phyloP scores from a whole-genome alignment of 108 stramenopile species.

The Cafeteria roenbergensis region DNA sequence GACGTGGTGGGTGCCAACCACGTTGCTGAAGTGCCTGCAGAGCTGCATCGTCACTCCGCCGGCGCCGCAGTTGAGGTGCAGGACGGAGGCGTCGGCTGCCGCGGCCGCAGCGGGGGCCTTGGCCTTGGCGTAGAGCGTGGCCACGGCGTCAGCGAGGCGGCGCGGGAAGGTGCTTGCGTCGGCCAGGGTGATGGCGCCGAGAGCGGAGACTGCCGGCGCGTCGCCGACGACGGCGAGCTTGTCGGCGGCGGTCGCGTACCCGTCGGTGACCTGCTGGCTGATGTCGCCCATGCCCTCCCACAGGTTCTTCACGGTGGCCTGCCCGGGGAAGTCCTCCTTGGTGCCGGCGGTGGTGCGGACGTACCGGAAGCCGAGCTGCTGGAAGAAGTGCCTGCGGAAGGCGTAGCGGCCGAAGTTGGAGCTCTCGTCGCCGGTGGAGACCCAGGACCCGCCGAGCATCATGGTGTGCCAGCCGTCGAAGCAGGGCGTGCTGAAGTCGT shows the following conservation, averaged over 20 bases:
- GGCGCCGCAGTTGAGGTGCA: constrained; percentile 80
- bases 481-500: constrained; percentile 84
- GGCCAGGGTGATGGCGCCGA: constrained; percentile 23
- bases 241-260: constrained; percentile 41
- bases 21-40: constrained; percentile 62
- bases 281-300: constrained; percentile 58
- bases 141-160: constrained; percentile 45
- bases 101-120: constrained; percentile 38
- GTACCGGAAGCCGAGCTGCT: constrained; percentile 77
- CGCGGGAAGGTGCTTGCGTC: constrained; percentile 58
- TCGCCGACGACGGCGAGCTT: constrained; percentile 37
- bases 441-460: constrained; percentile 81
- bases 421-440: constrained; percentile 77
- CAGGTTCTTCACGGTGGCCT: constrained; percentile 56
- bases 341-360: constrained; percentile 24
- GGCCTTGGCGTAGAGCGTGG: constrained; percentile 17
- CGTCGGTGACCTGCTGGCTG: constrained; percentile 63
- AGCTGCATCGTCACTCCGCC: constrained; percentile 74
- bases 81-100: constrained; percentile 30
- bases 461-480: constrained; percentile 83
- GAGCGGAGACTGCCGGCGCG: not conserved
- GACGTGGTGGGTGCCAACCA: constrained; percentile 76
- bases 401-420: constrained; percentile 73
- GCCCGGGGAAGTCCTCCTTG: constrained; percentile 24
- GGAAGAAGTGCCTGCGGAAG: constrained; percentile 82